Percentiles rank a stretch among this genome's conserved stretches.
These are phyloP conservation scores for Boletus tylopilopsis DNA, from an alignment of 768 basidiomycete species.

Conservation along the genomic window DNA sequence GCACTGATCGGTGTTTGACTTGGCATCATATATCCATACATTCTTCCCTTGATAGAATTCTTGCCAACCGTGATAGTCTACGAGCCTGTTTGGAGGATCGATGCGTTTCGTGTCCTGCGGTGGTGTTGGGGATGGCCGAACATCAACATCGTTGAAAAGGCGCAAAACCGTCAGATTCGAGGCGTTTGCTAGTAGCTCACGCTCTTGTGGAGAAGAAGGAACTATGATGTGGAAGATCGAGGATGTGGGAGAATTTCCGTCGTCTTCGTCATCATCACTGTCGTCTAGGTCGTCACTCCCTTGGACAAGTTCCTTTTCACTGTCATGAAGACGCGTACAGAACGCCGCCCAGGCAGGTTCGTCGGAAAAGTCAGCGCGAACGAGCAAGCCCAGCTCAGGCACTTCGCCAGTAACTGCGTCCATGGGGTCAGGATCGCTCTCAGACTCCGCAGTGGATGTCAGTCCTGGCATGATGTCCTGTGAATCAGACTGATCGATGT, in stretches of 20 bases:
- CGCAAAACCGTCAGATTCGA: constrained; percentile 68
- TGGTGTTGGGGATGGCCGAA: constrained; percentile 49
- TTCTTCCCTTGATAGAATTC: constrained; percentile 67
- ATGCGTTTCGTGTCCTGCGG: constrained; percentile 45
- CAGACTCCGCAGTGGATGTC: constrained; percentile 22
- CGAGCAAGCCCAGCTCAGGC: constrained; percentile 54
- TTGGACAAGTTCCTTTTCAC: constrained; percentile 53
- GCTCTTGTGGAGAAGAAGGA: constrained; percentile 40
- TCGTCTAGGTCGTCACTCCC: constrained; percentile 21
- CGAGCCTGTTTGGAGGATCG: constrained; percentile 51
- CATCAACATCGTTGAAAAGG: constrained; percentile 67
- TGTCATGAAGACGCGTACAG: constrained; percentile 43
- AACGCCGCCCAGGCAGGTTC: constrained; percentile 65
- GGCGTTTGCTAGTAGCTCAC: constrained; percentile 40
- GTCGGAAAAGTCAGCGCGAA: constrained; percentile 72
- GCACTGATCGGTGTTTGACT: constrained; percentile 63
- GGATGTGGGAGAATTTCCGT: constrained; percentile 33
- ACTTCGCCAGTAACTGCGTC: constrained; percentile 45
- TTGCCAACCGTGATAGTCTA: constrained; percentile 64
- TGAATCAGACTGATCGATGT: constrained; percentile 2
- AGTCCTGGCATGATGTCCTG: constrained; percentile 14
- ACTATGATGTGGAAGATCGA: constrained; percentile 55
- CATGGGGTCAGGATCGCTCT: constrained; percentile 49
- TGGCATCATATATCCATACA: constrained; percentile 72
- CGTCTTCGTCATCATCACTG: constrained; percentile 23